Evolutionary conservation across 352 stramenopile species (phyloP).

Genomic region (Phytophthora pseudosyringae): DNA sequence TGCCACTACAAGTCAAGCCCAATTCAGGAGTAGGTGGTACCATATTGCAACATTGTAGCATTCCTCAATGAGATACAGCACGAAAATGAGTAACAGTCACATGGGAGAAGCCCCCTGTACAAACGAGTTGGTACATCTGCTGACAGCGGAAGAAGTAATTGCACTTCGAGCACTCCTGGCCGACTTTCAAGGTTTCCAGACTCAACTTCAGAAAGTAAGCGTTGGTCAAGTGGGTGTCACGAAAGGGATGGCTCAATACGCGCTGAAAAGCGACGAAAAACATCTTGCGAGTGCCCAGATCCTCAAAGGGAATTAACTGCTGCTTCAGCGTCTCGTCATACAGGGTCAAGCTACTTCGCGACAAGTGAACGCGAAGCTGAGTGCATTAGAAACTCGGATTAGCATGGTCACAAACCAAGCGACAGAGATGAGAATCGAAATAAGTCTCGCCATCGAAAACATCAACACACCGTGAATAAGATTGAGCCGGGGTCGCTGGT

Average conservation of each 20-base stretch:
- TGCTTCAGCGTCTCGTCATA: constrained; percentile 4
- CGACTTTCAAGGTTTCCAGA: constrained; percentile 12
- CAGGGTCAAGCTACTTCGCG: not conserved
- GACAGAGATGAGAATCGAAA: constrained; percentile 10
- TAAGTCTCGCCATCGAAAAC: constrained; percentile 8
- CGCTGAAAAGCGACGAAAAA: constrained; percentile 15
- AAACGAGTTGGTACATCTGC: not conserved
- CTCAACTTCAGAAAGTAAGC: constrained; percentile 14
- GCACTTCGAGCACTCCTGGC: not conserved
- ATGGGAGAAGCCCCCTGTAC: constrained; percentile 12
- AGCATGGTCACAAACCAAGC: not conserved
- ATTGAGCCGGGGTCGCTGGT: constrained; percentile 9
- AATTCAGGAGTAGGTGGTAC: no score
- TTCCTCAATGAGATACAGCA: not conserved
- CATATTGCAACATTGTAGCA: no score
- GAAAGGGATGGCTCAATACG: constrained; percentile 14
- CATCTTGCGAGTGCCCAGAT: constrained; percentile 2
- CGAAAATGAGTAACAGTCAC: constrained; percentile 15
- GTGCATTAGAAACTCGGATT: not conserved
- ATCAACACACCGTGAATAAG: constrained; percentile 20
- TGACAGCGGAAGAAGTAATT: constrained; percentile 13
- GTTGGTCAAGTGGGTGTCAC: constrained; percentile 11
- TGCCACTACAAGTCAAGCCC: no score
- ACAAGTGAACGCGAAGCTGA: not conserved
- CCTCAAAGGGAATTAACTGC: constrained; percentile 4